A percentile compares a stretch with the other conserved stretches of the same genome.
Evolutionary conservation across 1,139 yeast species (phyloP).

Genomic region (Meyerozyma guilliermondii): DNA sequence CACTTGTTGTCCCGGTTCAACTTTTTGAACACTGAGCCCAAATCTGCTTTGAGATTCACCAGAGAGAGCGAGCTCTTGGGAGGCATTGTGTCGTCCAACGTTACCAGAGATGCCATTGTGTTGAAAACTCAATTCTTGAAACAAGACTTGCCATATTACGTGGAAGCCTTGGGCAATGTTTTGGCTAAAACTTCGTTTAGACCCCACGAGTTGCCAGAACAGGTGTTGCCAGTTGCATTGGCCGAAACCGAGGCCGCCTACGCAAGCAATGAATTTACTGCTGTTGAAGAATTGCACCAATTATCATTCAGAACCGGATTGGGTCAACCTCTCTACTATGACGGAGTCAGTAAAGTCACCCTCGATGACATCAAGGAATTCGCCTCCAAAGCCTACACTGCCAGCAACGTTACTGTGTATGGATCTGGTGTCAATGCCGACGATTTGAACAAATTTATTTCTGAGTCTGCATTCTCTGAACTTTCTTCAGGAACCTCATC

Average conservation of each 20-base stretch:
- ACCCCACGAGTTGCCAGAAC: constrained; percentile 78
- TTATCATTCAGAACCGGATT: constrained; percentile 83
- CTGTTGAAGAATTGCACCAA: constrained; percentile 76
- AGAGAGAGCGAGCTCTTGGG: constrained; percentile 95
- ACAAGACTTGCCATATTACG: constrained; percentile 88
- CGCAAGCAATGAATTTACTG: constrained; percentile 51
- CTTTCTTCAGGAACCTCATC: constrained; percentile 56
- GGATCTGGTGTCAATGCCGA: constrained; percentile 72
- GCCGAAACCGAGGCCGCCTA: constrained; percentile 50
- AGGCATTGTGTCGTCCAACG: constrained; percentile 63
- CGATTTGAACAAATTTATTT: constrained; percentile 66
- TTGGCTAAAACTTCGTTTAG: constrained; percentile 69
- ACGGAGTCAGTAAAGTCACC: constrained; percentile 54
- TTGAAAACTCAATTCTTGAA: constrained; percentile 79
- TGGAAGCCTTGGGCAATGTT: constrained; percentile 78
- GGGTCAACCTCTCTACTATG: constrained; percentile 78
- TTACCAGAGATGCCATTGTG: constrained; percentile 81
- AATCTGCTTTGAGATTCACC: constrained; percentile 87
- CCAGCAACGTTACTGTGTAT: constrained; percentile 64
- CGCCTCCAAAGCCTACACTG: constrained; percentile 66
- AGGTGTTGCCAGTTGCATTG: constrained; percentile 73
- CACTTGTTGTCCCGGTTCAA: constrained; percentile 83
- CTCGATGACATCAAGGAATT: constrained; percentile 62
- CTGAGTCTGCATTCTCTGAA: constrained; percentile 60
- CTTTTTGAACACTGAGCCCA: constrained; percentile 76